A percentile compares a stretch with the other conserved stretches of the same genome.
phyloP scores from a whole-genome alignment of 1,139 yeast species.

The Yamadazyma songkhlaensis region DNA sequence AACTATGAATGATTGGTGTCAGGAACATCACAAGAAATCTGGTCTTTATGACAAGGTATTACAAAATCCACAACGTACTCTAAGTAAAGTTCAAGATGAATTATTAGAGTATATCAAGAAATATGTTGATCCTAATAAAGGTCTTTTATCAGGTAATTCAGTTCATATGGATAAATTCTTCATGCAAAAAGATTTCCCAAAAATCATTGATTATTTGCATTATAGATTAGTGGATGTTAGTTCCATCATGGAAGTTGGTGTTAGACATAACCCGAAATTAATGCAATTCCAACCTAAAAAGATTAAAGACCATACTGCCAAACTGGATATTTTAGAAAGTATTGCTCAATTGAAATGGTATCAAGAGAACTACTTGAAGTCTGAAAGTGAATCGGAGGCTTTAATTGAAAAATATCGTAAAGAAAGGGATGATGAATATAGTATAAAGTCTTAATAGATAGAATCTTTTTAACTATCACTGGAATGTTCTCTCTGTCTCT shows the following conservation, averaged over 20 bases:
- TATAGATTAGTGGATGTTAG: conserved; percentile 91
- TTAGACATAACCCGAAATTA: conserved; percentile 69
- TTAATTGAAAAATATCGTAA: conserved; percentile 10
- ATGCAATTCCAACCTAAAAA: conserved; percentile 62
- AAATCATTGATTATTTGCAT: conserved; percentile 66
- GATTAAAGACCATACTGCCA: conserved; percentile 75
- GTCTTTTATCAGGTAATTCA: conserved; percentile 85
- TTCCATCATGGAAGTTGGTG: conserved; percentile 73
- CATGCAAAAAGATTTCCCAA: conserved; percentile 80
- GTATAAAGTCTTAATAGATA: no score
- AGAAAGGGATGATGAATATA: background rate
- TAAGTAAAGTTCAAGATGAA: conserved; percentile 60
- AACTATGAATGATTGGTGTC: conserved; percentile 84
- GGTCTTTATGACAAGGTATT: conserved; percentile 77
- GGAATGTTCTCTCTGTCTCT: background rate
- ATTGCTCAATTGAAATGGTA: conserved; percentile 82
- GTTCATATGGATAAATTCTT: conserved; percentile 90
- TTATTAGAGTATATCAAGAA: conserved; percentile 58
- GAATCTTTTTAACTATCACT: no score
- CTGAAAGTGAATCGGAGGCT: conserved; percentile 20
- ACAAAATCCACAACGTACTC: conserved; percentile 49
- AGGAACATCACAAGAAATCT: conserved; percentile 68
- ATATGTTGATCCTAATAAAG: conserved; percentile 52
- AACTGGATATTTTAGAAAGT: conserved; percentile 83
- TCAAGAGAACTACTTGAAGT: conserved; percentile 56